A percentile compares a stretch with the other conserved stretches of the same genome.
These are phyloP conservation scores for Massariosphaeria phaeospora DNA, from an alignment of 495 filamentous ascomycete genomes.

Conservation along the genomic window DNA sequence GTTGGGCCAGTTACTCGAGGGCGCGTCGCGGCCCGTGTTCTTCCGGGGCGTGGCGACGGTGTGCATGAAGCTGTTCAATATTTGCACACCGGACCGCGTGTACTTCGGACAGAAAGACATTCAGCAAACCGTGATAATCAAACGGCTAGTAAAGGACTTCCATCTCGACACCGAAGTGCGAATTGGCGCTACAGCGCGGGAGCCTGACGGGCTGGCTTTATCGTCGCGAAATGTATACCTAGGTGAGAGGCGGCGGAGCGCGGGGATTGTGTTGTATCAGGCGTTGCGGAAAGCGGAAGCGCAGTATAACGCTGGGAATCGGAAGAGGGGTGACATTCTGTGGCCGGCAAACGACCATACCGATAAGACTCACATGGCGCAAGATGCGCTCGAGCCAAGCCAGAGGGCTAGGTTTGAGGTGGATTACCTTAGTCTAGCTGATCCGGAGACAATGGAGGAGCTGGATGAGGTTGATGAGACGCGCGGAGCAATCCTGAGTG, in stretches of 20 bases:
- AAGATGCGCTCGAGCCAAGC: slow-evolving; percentile 55
- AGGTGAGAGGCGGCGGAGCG: slow-evolving; percentile 62
- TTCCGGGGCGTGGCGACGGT: slow-evolving; percentile 95
- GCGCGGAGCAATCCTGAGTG: slow-evolving; percentile 77
- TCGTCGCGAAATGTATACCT: slow-evolving; percentile 94
- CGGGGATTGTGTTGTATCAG: slow-evolving; percentile 65
- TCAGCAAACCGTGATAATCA: slow-evolving; percentile 89
- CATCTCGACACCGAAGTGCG: slow-evolving; percentile 71
- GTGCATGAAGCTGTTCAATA: slow-evolving; percentile 96
- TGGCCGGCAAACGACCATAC: slow-evolving; percentile 57
- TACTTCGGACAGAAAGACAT: slow-evolving; percentile 99
- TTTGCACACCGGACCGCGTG: slow-evolving; percentile 75
- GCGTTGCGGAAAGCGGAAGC: slow-evolving; percentile 66
- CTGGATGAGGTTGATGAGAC: slow-evolving; percentile 55
- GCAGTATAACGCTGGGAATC: slow-evolving; percentile 55
- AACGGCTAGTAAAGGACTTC: slow-evolving; percentile 81
- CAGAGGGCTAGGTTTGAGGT: slow-evolving; percentile 70
- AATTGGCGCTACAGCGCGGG: slow-evolving; percentile 69
- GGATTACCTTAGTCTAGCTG: slow-evolving; percentile 86
- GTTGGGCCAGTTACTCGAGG: slow-evolving; percentile 72
- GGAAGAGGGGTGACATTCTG: slow-evolving; percentile 59
- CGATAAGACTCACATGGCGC: slow-evolving; percentile 50
- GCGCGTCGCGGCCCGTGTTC: slow-evolving; percentile 83
- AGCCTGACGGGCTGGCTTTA: slow-evolving; percentile 81
- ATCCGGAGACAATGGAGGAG: slow-evolving; percentile 76